Percentiles rank a stretch among this genome's conserved stretches.
These are phyloP conservation scores for Pleurotus citrinopileatus DNA, from an alignment of 768 basidiomycete genomes.

Conservation along the genomic window DNA sequence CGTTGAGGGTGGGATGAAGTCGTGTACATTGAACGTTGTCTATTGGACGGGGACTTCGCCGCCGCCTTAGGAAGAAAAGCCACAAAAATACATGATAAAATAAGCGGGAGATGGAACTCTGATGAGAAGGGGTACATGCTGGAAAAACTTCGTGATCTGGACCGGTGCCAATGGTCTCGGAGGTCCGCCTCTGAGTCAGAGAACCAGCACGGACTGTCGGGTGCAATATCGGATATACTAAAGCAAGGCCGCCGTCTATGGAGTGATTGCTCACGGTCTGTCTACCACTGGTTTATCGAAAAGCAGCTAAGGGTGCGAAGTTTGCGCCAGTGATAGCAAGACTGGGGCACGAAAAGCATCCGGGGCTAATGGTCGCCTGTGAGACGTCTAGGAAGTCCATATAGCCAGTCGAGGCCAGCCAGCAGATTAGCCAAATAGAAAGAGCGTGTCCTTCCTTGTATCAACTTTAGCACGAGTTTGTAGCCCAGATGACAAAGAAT, in stretches of 20 bases:
- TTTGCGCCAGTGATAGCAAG: too few relatives aligned
- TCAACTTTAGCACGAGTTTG: too few relatives aligned
- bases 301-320: too few relatives aligned
- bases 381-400: background rate
- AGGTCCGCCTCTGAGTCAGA: background rate
- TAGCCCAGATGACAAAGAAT: background rate
- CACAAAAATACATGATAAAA: background rate
- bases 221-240: background rate
- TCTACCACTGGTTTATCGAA: too few relatives aligned
- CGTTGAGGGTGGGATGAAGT: too few relatives aligned
- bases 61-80: background rate
- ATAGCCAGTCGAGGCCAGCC: background rate
- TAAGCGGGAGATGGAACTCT: background rate
- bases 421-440: background rate
- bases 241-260: background rate
- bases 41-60: background rate
- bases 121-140: constrained; percentile 1
- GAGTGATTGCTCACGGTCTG: background rate
- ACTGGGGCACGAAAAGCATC: too few relatives aligned
- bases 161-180: background rate
- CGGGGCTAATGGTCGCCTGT: too few relatives aligned
- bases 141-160: background rate
- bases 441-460: background rate
- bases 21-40: background rate
- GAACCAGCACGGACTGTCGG: too few relatives aligned